Evolutionary conservation across 805 yeast genomes (phyloP), one percentile per base, ranked within the genome.

Genomic region (Yarrowia sp.): DNA sequence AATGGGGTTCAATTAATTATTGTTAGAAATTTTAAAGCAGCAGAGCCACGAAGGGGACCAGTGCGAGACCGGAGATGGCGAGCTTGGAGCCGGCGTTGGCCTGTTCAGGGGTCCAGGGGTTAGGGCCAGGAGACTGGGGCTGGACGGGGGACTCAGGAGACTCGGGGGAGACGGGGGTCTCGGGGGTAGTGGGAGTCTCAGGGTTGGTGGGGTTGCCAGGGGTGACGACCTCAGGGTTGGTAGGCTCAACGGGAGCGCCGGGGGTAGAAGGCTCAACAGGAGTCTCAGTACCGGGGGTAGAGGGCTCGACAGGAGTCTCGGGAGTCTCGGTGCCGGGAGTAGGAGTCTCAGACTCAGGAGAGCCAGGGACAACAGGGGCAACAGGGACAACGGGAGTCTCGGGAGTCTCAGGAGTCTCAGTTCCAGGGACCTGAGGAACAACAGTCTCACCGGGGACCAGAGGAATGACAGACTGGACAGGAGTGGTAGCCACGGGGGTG

Each of bases 31-130:
- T 48, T 48, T 48, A 48, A 48, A 48, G 28, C 4, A 48, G 53
- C 53, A 48, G 39, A 11, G 53, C 43, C 43, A 51, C 43, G 22
- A 51, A 51, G n/a, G 58, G 58, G 15, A 48, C 3, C 39, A 48
- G 28, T 4, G 53, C 53, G 13, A 48, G 53, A 28, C 53, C 53
- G 39, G 53, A 33, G 31, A 48, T 28, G 31, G 53, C 53, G 15
- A 48, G 53, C 10, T n/a, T 14, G 10, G 53, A 33, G 39, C 53
- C 53, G 17, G 53, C 32, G 53, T 48, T 48, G 31, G 53, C 53
- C 53, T 48, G 53, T n/a, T n/a, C n/a, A 28, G 53, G 51, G 15
- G 51, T 31, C 36, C 13, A 31, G n/a, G 51, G 51, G 18, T 15
- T 8, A 15, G 51, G 51, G 11, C 36, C 51, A 14, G 51, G 51